phyloP scores from a whole-genome alignment of 148 eudicot genomes.

The Pharnaceum exiguum region DNA sequence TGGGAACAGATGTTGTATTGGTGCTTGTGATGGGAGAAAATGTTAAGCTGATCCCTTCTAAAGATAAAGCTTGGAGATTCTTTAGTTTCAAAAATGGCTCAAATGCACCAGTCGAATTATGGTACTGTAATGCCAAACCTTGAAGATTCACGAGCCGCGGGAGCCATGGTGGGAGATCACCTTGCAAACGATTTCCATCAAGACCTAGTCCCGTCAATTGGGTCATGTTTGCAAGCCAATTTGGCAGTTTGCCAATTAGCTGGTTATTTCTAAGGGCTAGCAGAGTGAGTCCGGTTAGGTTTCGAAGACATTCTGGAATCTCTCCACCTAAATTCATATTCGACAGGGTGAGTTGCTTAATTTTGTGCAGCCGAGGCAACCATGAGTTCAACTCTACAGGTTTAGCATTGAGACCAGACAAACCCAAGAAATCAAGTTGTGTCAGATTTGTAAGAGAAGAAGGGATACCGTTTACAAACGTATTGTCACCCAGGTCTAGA shows the following conservation, averaged over 20 bases:
- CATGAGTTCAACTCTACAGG: no score
- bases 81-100: not conserved
- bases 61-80: no score
- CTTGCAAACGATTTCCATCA: not conserved
- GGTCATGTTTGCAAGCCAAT: slow-evolving; percentile 7
- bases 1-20: not conserved
- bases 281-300: not conserved
- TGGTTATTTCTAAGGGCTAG: not conserved
- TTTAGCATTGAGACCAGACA: not conserved
- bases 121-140: not conserved
- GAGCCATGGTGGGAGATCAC: slow-evolving; percentile 14
- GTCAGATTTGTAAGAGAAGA: not conserved
- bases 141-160: not conserved
- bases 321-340: not conserved
- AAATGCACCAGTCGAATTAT: not conserved
- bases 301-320: not conserved
- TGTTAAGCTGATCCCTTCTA: no score
- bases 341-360: not conserved
- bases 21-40: not conserved
- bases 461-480: not conserved
- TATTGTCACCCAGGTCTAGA: not conserved
- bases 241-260: not conserved
- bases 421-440: not conserved
- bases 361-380: slow-evolving; percentile 2
- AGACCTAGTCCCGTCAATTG: not conserved